Percentiles rank a stretch among this genome's conserved stretches.
phyloP scores from a whole-genome alignment of 2,329 filamentous ascomycete species.

The Trichoderma endophyticum region DNA sequence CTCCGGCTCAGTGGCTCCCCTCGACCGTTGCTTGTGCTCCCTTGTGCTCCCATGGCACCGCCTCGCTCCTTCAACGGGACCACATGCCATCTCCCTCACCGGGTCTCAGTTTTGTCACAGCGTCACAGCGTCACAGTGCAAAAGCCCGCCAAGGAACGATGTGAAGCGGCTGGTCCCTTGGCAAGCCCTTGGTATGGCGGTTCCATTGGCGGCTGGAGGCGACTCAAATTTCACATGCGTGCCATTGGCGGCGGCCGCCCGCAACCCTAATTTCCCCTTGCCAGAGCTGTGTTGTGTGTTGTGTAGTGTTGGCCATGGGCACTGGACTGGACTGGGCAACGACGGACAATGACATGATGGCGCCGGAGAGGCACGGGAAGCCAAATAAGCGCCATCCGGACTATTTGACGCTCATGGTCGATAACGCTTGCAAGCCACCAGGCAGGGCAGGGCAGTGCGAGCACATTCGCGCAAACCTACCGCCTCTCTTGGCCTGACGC shows the following conservation, averaged over 20 bases:
- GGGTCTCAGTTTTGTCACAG: conserved; percentile 9
- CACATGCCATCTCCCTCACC: not conserved
- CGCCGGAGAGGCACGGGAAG: not conserved
- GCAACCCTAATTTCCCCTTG: not conserved
- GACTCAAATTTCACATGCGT: conserved; percentile 9
- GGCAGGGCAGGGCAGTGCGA: not conserved
- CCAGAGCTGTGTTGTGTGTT: not conserved
- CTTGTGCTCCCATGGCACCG: not conserved
- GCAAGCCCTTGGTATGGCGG: conserved; percentile 5
- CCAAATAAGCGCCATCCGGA: not conserved
- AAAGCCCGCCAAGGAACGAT: not conserved
- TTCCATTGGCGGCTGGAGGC: conserved; percentile 11
- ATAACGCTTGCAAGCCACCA: not conserved
- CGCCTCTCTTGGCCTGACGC: not conserved
- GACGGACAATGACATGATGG: not conserved
- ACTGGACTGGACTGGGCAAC: not conserved
- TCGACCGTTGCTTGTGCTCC: not conserved
- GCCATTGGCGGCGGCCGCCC: conserved; percentile 7
- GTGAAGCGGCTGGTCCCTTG: not conserved
- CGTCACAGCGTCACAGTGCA: conserved; percentile 2
- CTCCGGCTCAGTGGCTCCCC: not conserved
- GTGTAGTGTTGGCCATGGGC: not conserved
- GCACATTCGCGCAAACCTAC: not conserved
- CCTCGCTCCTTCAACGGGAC: conserved; percentile 9
- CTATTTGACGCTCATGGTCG: not conserved